Base-by-base conservation (phyloP, 2,329 filamentous ascomycete genomes). In the Aspergillus bombycis region DNA sequence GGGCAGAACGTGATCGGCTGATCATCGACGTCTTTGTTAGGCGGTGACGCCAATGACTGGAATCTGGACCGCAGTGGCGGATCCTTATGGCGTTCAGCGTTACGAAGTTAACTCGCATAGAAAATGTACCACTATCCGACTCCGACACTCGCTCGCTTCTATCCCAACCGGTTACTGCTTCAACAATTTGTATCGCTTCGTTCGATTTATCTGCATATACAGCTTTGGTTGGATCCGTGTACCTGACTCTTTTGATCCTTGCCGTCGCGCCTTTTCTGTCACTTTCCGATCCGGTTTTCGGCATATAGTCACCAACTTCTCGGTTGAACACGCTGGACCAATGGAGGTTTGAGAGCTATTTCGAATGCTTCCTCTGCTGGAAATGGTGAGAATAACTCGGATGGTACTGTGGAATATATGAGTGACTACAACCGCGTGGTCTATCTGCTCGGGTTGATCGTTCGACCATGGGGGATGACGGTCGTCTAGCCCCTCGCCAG, bases 401-500 rank as follows among this genome's bases (percentile, higher is more conserved):
- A 66, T 65, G 62, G 58, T 58, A 65, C 53, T 60, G 34, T 36
- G 43, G 61, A 41, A 57, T 66, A 59, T 62, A 59, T 66, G 60
- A 64, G 60, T 61, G 64, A 64, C 52, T 65, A 62, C 41, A 55
- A 59, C 60, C 56, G 62, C 52, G 62, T 60, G 58, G 63, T 63
- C 62, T 62, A 60, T 34, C 60, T 58, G 64, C 58, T 38, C 34
- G 45, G 65, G 54, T 53, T 50, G 64, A 65, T 62, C 61, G 62
- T 57, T 57, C 66, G 68, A 76, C 67, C 68, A 78, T 77, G 75
- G 74, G 68, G 65, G 68, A 77, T 73, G 70, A 68, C 64, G 71
- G 67, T 62, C 72, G 65, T 63, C 61, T 79, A 61, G 71, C 70
- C 67, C 75, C 75, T 67, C 77, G 77, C 71, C 77, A 79, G 68